A percentile compares a stretch with the other conserved stretches of the same genome.
These are phyloP conservation scores for Coemansia interrupta DNA, from an alignment of 192 early-diverging fungal species.

Conservation along the genomic window DNA sequence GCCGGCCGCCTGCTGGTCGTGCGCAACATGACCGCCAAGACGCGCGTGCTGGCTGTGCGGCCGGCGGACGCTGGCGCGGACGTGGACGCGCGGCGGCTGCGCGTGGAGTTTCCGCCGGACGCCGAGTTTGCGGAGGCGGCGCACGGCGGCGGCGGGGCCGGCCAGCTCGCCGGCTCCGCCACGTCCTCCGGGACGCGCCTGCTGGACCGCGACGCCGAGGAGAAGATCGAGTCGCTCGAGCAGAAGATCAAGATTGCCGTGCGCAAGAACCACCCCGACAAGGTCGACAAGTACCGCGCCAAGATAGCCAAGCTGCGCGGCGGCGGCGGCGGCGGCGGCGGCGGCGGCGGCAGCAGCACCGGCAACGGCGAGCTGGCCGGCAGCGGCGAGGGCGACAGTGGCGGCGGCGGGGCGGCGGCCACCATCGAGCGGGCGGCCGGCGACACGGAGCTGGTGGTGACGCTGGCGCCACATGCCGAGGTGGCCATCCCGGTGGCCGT, in stretches of 20 bases:
- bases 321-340: no score
- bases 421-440: constrained; percentile 28
- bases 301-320: constrained; percentile 70
- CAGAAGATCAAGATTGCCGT: constrained; percentile 96
- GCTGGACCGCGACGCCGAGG: constrained; percentile 65
- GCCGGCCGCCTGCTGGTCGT: constrained; percentile 65
- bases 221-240: constrained; percentile 93
- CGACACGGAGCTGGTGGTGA: constrained; percentile 29
- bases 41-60: constrained; percentile 61
- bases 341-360: background rate
- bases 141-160: no score
- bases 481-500: constrained; percentile 41
- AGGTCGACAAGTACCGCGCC: constrained; percentile 75
- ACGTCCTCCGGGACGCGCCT: constrained; percentile 7
- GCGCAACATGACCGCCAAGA: constrained; percentile 79
- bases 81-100: constrained; percentile 19
- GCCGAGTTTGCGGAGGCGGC: constrained; percentile 4
- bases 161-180: no score
- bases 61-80: background rate
- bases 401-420: background rate
- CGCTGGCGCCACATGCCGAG: constrained; percentile 24
- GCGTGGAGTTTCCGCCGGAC: constrained; percentile 30
- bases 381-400: background rate
- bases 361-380: no score
- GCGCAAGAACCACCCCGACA: constrained; percentile 83